Base-by-base conservation (phyloP, 768 basidiomycete species). In the Phylloporus rhodoxanthus region DNA sequence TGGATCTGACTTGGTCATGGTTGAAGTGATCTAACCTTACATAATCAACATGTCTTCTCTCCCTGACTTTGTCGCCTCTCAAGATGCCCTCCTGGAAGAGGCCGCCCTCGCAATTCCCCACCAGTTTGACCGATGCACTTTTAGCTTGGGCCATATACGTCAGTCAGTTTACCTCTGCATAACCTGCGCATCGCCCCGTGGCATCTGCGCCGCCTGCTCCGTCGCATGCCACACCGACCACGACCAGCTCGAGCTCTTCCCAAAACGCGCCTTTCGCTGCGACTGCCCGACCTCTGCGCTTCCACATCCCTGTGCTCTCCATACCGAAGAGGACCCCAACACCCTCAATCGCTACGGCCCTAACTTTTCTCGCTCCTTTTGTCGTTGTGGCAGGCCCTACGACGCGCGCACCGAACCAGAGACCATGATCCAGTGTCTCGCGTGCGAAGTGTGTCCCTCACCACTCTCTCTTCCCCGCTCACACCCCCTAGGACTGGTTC, bases 381-480 rank as follows among this genome's bases (percentile, higher is more conserved):
- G 90, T 67, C 75, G 90, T 26, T 92, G 90, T 63, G 76, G 78
- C 37, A 68, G 78, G 53, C 65, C 77, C 36, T 92, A 92, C 59
- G 83, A 91, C 61, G 76, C 85, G 26, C 75, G 77, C 56, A 80
- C 71, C 17, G 90, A 92, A 68, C 67, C 65, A 51, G 90, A 92
- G 69, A 86, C 88, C 3, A 92, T 92, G 90, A 84, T 91, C 26
- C 90, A 92, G 69, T 92, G 90, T 64, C 68, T 91, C 45, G 72
- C 81, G 15, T 92, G 90, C 67, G 90, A 92, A 76, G 89, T 51
- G 29, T 9, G 28, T 29, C 28, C 10, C 28, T 29, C 28, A 2
- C 7, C 9, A 2, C 28, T 29, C 10, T 9, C 28, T 11, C 28
- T 29, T 29, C 7, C 28, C 28, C 9, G 10, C 10, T 29, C 9